Conservation (phyloP, 2,329 filamentous ascomycete genomes). For the Incumbomyces lentus region DNA sequence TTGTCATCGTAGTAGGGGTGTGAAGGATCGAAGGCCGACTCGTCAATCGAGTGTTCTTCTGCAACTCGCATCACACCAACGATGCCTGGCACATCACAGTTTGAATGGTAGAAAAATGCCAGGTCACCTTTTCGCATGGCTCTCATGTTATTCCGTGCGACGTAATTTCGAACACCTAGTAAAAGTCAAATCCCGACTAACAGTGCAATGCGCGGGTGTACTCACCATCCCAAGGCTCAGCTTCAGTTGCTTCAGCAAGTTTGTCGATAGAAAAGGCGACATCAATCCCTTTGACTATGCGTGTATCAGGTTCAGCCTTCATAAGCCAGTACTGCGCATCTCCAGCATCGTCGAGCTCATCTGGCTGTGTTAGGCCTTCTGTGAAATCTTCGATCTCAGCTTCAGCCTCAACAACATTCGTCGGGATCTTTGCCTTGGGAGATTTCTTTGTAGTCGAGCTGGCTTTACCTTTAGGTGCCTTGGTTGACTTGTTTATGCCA, state of each 20-base stretch:
- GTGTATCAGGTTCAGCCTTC: conserved; percentile 80
- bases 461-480: not conserved
- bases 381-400: conserved; percentile 1
- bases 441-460: not conserved
- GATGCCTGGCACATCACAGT: conserved; percentile 80
- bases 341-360: conserved; percentile 10
- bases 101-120: conserved; percentile 96
- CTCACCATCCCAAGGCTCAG: conserved; percentile 86
- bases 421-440: not conserved
- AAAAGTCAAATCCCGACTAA: conserved; percentile 2
- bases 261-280: conserved; percentile 94
- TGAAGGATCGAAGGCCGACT: conserved; percentile 59
- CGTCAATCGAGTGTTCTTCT: conserved; percentile 69
- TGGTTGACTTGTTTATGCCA: not conserved
- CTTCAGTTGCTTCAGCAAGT: conserved; percentile 57
- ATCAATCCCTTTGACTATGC: conserved; percentile 76
- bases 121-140: conserved; percentile 85
- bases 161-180: conserved; percentile 16
- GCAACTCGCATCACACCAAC: conserved; percentile 85
- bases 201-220: conserved; percentile 11
- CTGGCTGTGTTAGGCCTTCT: conserved; percentile 4
- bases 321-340: conserved; percentile 61
- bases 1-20: conserved; percentile 77
- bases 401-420: not conserved
- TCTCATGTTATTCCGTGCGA: conserved; percentile 78